Conservation (phyloP, 1,284 basidiomycete species). For the Apiotrichum mycotoxinovorans region DNA sequence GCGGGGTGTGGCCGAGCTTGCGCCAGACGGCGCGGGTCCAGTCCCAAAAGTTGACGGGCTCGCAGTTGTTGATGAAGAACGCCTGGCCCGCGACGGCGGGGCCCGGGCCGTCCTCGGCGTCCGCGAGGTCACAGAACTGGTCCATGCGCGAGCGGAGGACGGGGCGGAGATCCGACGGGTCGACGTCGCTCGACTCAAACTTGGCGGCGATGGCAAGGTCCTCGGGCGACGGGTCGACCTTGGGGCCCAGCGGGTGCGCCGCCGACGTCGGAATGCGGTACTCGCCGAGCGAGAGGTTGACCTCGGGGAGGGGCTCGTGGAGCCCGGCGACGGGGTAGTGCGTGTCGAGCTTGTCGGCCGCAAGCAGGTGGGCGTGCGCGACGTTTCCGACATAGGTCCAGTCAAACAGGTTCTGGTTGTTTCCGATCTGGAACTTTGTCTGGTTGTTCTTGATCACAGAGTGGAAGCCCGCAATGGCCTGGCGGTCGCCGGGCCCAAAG, state of each 20-base stretch:
- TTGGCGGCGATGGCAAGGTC: slow-evolving; percentile 60
- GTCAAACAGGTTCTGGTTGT: slow-evolving; percentile 92
- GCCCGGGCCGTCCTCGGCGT: slow-evolving; percentile 26
- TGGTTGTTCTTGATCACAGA: slow-evolving; percentile 76
- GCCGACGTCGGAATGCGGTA: slow-evolving; percentile 69
- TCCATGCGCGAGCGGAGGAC: slow-evolving; percentile 62
- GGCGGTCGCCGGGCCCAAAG: slow-evolving; percentile 92
- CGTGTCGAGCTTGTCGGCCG: slow-evolving; percentile 63
- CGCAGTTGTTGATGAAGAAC: slow-evolving; percentile 97
- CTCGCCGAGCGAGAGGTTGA: slow-evolving; percentile 62
- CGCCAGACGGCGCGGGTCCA: slow-evolving; percentile 82
- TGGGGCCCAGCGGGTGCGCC: slow-evolving; percentile 76
- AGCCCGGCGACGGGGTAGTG: slow-evolving; percentile 52
- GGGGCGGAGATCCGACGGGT: slow-evolving; percentile 54
- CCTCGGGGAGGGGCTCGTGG: slow-evolving; percentile 60
- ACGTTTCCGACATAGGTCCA: slow-evolving; percentile 98
- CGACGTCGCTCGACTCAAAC: slow-evolving; percentile 54
- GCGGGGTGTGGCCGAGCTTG: slow-evolving; percentile 63
- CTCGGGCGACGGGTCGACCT: slow-evolving; percentile 56
- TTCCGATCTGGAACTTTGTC: slow-evolving; percentile 89
- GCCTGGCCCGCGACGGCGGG: slow-evolving; percentile 77
- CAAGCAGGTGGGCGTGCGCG: slow-evolving; percentile 89
- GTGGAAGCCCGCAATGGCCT: slow-evolving; percentile 76
- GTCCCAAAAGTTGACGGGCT: slow-evolving; percentile 96
- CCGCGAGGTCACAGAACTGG: slow-evolving; percentile 53